Evolutionary conservation across 257 asterid species (phyloP), one percentile per base, ranked within the genome.

Genomic region (Ophiorrhiza pumila): DNA sequence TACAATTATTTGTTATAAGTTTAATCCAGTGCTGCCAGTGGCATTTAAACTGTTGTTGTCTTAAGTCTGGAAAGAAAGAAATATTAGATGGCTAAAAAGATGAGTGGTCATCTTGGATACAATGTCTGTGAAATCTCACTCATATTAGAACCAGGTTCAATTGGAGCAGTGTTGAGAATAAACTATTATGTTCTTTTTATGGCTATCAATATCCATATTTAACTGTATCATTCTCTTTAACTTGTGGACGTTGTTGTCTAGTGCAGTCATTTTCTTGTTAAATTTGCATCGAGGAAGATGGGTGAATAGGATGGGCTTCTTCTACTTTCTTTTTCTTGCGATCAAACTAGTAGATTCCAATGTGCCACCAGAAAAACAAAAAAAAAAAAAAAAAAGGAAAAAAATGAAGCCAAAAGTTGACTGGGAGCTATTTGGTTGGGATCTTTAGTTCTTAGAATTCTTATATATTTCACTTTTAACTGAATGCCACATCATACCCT

Each of bases 1-100:
- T 74, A 43, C 52, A 74, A 67, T 74, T 66, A 46, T 67, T 74
- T 66, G 27, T 49, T 56, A 47, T 45, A 39, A 56, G 68, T 55
- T 56, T 34, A 31, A 32, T 58, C 71, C 53, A 23, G 23, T 32
- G 47, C 31, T 43, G 58, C 72, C 73, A 65, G 64, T 53, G 67
- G 29, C 59, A 41, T 46, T 42, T 42, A 58, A 55, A 22, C 42
- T 66, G 61, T 35, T 27, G 13, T 57, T 13, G 39, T n/a, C 32
- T 47, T 68, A 35, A 34, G 0, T 69, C 74, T 37, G 57, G 63
- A 5, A 11, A 20, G 25, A 62, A 63, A 63, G 29, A 34, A 18
- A 52, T 25, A 12, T 69, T 53, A 53, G 63, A 50, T 53, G 37
- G 37, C 27, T 35, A 10, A 34, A 52, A 69, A 37, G 45, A 50